A percentile compares a stretch with the other conserved stretches of the same genome.
These are phyloP conservation scores for Microbotryum intermedium DNA, from an alignment of 1,284 basidiomycete species.

Conservation along the genomic window DNA sequence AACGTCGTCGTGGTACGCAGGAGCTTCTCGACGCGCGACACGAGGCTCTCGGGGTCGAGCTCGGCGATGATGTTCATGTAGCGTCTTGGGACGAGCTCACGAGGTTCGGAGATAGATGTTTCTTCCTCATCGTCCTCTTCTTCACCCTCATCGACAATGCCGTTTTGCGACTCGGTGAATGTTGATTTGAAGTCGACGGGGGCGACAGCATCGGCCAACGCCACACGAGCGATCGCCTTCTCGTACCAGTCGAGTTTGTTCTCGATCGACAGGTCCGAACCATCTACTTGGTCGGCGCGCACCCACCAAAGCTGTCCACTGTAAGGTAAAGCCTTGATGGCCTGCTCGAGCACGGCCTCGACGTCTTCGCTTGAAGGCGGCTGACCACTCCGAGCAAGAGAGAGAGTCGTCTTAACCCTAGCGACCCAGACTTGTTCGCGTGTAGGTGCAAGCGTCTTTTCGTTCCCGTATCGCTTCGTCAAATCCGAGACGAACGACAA, in stretches of 20 bases:
- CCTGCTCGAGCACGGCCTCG: neutral
- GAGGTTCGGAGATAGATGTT: neutral
- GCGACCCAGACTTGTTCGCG: slow-evolving; percentile 25
- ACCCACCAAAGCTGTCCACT: slow-evolving; percentile 22
- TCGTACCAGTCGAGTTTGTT: slow-evolving; percentile 15
- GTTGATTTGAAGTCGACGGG: slow-evolving; percentile 12
- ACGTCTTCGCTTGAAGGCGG: neutral
- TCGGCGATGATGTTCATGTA: slow-evolving; percentile 14
- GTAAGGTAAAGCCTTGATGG: slow-evolving; percentile 13
- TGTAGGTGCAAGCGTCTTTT: neutral
- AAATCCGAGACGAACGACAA: slow-evolving; percentile 5
- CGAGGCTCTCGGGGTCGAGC: neutral
- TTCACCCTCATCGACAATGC: neutral
- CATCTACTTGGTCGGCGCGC: slow-evolving; percentile 1
- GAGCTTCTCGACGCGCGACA: neutral
- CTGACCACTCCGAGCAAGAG: neutral
- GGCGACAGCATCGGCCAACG: slow-evolving; percentile 22
- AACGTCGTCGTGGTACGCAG: neutral
- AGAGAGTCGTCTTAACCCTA: slow-evolving; percentile 10
- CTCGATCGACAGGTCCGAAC: neutral
- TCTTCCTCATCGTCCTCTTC: no score
- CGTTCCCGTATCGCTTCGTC: slow-evolving; percentile 6
- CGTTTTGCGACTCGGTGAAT: neutral
- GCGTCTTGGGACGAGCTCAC: slow-evolving; percentile 21
- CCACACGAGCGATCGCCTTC: slow-evolving; percentile 8